Conservation (phyloP, 441 rosid genomes). For the Syzygium syzygioides region DNA sequence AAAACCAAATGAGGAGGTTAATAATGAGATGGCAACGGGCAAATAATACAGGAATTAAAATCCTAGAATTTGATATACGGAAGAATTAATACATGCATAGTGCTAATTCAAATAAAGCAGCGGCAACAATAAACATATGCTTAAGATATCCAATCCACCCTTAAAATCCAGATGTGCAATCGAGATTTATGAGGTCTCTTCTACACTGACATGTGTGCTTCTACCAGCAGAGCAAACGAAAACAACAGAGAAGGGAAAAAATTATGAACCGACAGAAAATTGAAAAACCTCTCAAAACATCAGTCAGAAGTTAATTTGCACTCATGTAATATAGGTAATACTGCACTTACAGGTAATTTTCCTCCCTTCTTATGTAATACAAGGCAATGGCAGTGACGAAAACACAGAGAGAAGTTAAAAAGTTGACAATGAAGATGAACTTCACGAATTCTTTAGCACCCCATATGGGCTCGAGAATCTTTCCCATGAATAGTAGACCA, state of each 20-base stretch:
- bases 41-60: background rate
- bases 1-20: conserved; percentile 1
- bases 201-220: background rate
- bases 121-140: background rate
- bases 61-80: background rate
- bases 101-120: background rate
- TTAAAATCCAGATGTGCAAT: background rate
- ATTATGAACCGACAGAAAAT: background rate
- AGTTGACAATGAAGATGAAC: conserved; percentile 81
- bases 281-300: background rate
- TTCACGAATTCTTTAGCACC: conserved; percentile 94
- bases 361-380: conserved; percentile 74
- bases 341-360: conserved; percentile 21
- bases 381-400: conserved; percentile 78
- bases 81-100: background rate
- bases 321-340: conserved; percentile 50
- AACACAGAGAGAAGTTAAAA: conserved; percentile 73
- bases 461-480: conserved; percentile 93
- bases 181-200: background rate
- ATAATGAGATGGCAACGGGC: background rate
- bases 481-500: conserved; percentile 87
- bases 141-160: background rate
- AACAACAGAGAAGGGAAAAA: background rate
- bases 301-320: background rate
- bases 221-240: background rate